phyloP scores from a whole-genome alignment of 2,329 filamentous ascomycete species.

The Paradendryphiella salina region DNA sequence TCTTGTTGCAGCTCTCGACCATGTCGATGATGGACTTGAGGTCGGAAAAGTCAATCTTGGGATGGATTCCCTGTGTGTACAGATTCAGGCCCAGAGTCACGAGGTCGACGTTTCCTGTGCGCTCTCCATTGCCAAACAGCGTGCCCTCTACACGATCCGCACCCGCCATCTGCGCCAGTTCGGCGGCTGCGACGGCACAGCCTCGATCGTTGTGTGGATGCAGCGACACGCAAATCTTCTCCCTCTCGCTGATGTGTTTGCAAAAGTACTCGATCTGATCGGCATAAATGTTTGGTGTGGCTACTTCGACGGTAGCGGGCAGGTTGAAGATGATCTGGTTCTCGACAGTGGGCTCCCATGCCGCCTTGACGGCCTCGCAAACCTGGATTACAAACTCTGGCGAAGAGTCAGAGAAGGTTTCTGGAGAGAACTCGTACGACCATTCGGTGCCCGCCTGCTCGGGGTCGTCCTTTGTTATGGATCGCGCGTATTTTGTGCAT shows the following conservation, averaged over 20 bases:
- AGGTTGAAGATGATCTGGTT: conserved; percentile 95
- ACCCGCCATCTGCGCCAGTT: conserved; percentile 94
- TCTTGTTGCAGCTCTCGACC: conserved; percentile 92
- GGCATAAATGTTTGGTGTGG: conserved; percentile 92
- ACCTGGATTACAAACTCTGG: conserved; percentile 81
- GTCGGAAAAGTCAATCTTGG: conserved; percentile 88
- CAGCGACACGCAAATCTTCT: conserved; percentile 85
- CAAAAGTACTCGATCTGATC: conserved; percentile 98
- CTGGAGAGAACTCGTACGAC: conserved; percentile 82
- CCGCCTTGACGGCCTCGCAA: conserved; percentile 90
- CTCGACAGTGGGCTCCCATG: conserved; percentile 80
- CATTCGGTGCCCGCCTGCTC: conserved; percentile 63
- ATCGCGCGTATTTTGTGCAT: conserved; percentile 83
- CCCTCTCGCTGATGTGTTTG: conserved; percentile 76
- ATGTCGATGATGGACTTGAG: conserved; percentile 82
- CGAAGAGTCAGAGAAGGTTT: conserved; percentile 87
- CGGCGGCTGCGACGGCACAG: conserved; percentile 84
- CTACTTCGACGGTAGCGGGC: conserved; percentile 92
- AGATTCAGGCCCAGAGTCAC: conserved; percentile 91
- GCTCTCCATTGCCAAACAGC: conserved; percentile 91
- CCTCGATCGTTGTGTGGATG: conserved; percentile 96
- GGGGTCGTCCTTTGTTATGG: conserved; percentile 81
- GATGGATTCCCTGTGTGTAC: conserved; percentile 88
- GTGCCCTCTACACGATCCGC: conserved; percentile 93
- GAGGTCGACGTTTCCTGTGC: conserved; percentile 93